phyloP scores from a whole-genome alignment of 2,329 filamentous ascomycete genomes.

The Alternaria sp. region DNA sequence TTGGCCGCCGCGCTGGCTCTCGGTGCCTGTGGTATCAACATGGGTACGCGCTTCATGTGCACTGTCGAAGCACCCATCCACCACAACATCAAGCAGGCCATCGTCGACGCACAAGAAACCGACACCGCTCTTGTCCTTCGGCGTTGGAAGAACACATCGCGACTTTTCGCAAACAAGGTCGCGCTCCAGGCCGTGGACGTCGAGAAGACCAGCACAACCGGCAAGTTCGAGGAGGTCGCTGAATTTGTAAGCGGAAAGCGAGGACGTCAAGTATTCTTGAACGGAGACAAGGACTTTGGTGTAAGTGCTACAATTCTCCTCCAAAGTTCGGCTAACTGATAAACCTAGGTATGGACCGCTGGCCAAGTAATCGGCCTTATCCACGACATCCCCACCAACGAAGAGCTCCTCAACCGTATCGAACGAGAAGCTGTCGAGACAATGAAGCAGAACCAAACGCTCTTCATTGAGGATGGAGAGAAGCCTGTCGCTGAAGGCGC shows the following conservation, averaged over 20 bases:
- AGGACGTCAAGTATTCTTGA: constrained; percentile 88
- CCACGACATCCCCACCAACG: constrained; percentile 60
- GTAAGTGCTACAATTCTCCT: constrained; percentile 30
- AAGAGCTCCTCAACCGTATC: constrained; percentile 56
- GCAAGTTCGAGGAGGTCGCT: constrained; percentile 89
- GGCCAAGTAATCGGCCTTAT: constrained; percentile 83
- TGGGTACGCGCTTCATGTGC: constrained; percentile 98
- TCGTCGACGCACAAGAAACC: constrained; percentile 86
- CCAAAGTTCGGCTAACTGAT: constrained; percentile 11
- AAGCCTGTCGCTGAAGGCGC: constrained; percentile 31
- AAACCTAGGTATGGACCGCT: constrained; percentile 89
- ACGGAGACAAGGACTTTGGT: constrained; percentile 88
- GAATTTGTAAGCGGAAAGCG: constrained; percentile 89
- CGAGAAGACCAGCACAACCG: constrained; percentile 81
- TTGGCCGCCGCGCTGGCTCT: constrained; percentile 89
- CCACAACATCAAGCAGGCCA: constrained; percentile 89
- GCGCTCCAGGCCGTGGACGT: constrained; percentile 80
- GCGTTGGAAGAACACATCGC: constrained; percentile 90
- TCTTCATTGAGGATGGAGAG: constrained; percentile 44
- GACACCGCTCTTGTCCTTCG: constrained; percentile 89
- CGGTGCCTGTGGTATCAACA: constrained; percentile 94
- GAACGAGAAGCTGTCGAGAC: constrained; percentile 57
- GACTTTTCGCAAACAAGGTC: constrained; percentile 91
- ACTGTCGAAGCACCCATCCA: constrained; percentile 94
- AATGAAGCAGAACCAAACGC: constrained; percentile 48